A percentile compares a stretch with the other conserved stretches of the same genome.
Evolutionary conservation across 2,329 filamentous ascomycete genomes (phyloP).

Genomic region (Fusarium sambucinum): DNA sequence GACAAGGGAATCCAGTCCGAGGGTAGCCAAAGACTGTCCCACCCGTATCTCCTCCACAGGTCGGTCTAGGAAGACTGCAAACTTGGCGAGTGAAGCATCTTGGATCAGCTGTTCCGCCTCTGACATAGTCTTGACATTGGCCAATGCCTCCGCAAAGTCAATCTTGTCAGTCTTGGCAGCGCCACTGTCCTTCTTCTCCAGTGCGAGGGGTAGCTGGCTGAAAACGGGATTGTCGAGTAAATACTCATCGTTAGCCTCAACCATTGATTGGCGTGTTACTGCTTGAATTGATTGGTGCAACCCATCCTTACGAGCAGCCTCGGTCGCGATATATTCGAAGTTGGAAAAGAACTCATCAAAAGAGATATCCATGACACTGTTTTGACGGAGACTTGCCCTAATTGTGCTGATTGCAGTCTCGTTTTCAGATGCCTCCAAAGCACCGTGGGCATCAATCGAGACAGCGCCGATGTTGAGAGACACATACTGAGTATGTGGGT

Average conservation of each 20-base stretch:
- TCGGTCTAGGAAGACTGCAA: conserved; percentile 11
- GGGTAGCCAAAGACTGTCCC: conserved; percentile 1
- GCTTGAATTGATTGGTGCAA: conserved; percentile 10
- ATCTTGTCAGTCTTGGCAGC: neutral
- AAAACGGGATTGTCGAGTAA: conserved; percentile 9
- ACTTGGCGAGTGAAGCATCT: conserved; percentile 8
- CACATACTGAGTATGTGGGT: conserved; percentile 5
- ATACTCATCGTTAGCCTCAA: conserved; percentile 13
- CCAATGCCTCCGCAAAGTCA: conserved; percentile 5
- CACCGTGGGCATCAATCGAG: conserved; percentile 8
- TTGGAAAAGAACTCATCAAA: conserved; percentile 11
- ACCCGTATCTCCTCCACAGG: conserved; percentile 5
- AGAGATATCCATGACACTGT: conserved; percentile 17
- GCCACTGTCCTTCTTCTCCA: neutral
- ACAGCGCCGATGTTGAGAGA: conserved; percentile 15
- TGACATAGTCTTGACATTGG: neutral
- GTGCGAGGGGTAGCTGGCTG: neutral
- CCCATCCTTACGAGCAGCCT: neutral
- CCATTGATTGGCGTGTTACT: conserved; percentile 4
- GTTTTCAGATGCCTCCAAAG: conserved; percentile 2
- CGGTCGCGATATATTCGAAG: conserved; percentile 3
- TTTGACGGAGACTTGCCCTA: conserved; percentile 2
- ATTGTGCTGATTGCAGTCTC: conserved; percentile 11
- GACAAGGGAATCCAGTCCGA: conserved; percentile 7
- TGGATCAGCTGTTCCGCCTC: conserved; percentile 7